Conservation (phyloP, 192 early-diverging fungal species). For the Umbelopsis sp. region DNA sequence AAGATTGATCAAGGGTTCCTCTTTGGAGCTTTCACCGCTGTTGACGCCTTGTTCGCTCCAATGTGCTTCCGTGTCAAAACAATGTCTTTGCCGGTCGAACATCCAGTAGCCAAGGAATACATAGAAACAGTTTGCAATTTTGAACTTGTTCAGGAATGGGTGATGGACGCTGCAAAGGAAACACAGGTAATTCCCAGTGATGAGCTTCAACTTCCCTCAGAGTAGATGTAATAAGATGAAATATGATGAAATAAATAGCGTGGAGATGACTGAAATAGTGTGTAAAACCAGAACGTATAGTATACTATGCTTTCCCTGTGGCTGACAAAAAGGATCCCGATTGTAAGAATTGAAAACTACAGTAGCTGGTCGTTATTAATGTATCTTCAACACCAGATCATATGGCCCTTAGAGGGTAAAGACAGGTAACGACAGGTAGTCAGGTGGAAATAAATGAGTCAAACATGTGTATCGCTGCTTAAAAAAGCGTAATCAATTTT, state of each 20-base stretch:
- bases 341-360: too few relatives aligned
- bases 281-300: too few relatives aligned
- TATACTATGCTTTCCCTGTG: too few relatives aligned
- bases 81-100: slow-evolving; percentile 17
- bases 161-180: slow-evolving; percentile 19
- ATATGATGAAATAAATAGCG: neutral
- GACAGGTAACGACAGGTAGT: too few relatives aligned
- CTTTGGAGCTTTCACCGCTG: slow-evolving; percentile 40
- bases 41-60: slow-evolving; percentile 45
- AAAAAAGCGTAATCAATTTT: too few relatives aligned
- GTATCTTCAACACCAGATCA: too few relatives aligned
- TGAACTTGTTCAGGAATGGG: slow-evolving; percentile 37
- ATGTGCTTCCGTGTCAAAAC: slow-evolving; percentile 27
- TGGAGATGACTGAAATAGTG: too few relatives aligned
- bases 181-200: slow-evolving; percentile 28
- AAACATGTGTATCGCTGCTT: too few relatives aligned
- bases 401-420: too few relatives aligned
- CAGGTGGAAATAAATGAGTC: too few relatives aligned
- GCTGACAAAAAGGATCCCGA: too few relatives aligned
- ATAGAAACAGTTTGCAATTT: slow-evolving; percentile 23
- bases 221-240: neutral
- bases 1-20: slow-evolving; percentile 36
- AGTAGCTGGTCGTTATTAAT: too few relatives aligned
- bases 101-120: slow-evolving; percentile 27
- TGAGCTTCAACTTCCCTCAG: neutral